Conservation (phyloP, 2,329 filamentous ascomycete species). For the Aspergillus fructus region DNA sequence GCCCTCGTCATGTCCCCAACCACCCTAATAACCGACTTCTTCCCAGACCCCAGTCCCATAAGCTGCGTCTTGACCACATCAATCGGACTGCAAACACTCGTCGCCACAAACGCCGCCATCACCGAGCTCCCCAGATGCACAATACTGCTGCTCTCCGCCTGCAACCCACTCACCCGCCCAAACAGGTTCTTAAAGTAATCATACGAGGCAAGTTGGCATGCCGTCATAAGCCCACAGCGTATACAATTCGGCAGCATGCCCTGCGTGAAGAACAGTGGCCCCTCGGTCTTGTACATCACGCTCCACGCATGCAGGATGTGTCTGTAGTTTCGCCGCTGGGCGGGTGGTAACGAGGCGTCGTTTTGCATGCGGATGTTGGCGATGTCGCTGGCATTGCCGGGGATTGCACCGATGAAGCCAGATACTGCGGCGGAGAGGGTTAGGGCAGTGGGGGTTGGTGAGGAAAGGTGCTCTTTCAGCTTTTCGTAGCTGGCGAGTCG, state of each 20-base stretch:
- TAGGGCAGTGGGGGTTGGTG: conserved; percentile 12
- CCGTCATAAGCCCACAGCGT: conserved; percentile 84
- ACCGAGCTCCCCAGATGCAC: conserved; percentile 78
- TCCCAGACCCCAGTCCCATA: conserved; percentile 60
- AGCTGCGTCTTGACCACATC: conserved; percentile 88
- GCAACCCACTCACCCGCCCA: conserved; percentile 63
- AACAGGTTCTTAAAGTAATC: conserved; percentile 75
- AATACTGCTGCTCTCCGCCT: conserved; percentile 60
- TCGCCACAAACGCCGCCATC: conserved; percentile 73
- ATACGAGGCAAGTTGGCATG: conserved; percentile 79
- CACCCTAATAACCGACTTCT: conserved; percentile 52
- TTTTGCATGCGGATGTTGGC: conserved; percentile 30
- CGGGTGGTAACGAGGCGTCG: conserved; percentile 19
- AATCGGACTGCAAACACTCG: conserved; percentile 79
- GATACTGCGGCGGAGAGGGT: conserved; percentile 18
- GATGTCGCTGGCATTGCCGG: conserved; percentile 26
- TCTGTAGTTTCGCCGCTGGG: conserved; percentile 20
- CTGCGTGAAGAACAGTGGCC: conserved; percentile 20
- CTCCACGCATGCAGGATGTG: conserved; percentile 25
- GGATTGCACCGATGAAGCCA: conserved; percentile 23
- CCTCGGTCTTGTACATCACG: conserved; percentile 23
- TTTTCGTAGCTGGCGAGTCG: conserved; percentile 27
- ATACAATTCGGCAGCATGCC: conserved; percentile 72
- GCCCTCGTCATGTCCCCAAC: conserved; percentile 66
- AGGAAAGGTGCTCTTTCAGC: conserved; percentile 16